Base-by-base conservation (phyloP, 2,329 filamentous ascomycete genomes). In the Fusarium hostae region DNA sequence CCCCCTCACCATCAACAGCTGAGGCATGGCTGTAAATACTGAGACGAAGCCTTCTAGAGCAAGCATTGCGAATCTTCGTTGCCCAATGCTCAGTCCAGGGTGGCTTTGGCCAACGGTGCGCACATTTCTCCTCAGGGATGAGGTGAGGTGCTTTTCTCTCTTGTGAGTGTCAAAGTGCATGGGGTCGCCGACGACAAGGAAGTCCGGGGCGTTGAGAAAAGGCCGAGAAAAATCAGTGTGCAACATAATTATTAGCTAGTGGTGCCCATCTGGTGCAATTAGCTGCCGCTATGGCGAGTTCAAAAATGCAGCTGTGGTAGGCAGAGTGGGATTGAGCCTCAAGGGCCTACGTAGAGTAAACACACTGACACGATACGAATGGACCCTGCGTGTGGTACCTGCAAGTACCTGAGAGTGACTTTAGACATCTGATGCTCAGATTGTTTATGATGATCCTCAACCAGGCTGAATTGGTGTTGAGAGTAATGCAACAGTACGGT, bases 61-160 rank as follows among this genome's bases (percentile, higher is more conserved):
- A 50, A 66, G 70, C 58, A 66, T 67, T 68, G 43, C 22, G 59
- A 67, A 60, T 72, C 66, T 67, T 54, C 15, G 52, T 60, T 70
- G 61, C 56, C 44, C 66, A 72, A 70, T 67, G 70, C 69, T 63
- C 34, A 34, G 39, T 13, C 70, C 37, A 32, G 70, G 70, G 57
- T 71, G 70, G 70, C 70, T 73, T 68, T 73, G 70, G 70, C 66
- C 70, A 70, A 67, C 47, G 18, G 70, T 60, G 55, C 45, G 60
- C 37, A 28, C 24, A 64, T 50, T 58, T 47, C 35, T 47, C 50
- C 47, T 63, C 69, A 70, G 58, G 70, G 69, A 63, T 72, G 51
- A 59, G 48, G 40, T 69, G 50, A 58, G 44, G 39, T 61, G 55
- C 56, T 61, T 63, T 50, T 28, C 59, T 62, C 30, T 39, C 40